Base-by-base conservation (phyloP, 2,329 filamentous ascomycete genomes). In the Aspergillus costaricaensis region DNA sequence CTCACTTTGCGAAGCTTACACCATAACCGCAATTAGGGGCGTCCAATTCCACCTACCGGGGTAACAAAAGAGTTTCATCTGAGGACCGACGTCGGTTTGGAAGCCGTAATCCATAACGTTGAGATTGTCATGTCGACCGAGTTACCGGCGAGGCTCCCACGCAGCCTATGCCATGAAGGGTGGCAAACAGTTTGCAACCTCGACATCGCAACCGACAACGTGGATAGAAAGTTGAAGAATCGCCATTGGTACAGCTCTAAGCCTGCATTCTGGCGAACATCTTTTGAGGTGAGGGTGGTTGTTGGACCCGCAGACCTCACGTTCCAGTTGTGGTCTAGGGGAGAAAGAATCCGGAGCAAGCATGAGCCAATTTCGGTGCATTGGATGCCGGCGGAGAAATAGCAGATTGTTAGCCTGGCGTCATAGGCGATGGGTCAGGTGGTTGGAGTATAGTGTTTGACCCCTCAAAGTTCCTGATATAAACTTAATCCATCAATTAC, bases 201-300 rank as follows among this genome's bases (percentile, higher is more conserved):
- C 1, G 62, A 70, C 36, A 71, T 74, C 7, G 58, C 59, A 8
- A 71, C 73, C 0, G 64, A 68, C 2, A 55, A 57, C 19, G 68
- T 73, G 2, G 69, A 74, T 3, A 71, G 68, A 52, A 76, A 75
- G 32, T 51, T 69, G 32, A 77, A 76, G 55, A 77, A 77, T 58
- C 62, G 68, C 3, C 72, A 71, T 41, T 77, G 74, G 73, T 76
- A 74, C 52, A 73, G 66, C 41, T 55, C 63, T 8, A 71, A 70
- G 4, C 68, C 74, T 4, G 53, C 57, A 5, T 77, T 74, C 53
- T 70, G 72, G 65, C 63, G 70, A n/a, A 67, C 69, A 0, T 64
- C 60, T 0, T 74, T 77, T 44, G 67, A 74, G 41, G 68, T 77
- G 12, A 70, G 63, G 39, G 68, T 76, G 2, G 67, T 76, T 0